Percentiles rank a stretch among this genome's conserved stretches.
These are phyloP conservation scores for Taphrina deformans DNA, from an alignment of 1,139 yeast species.

Conservation along the genomic window DNA sequence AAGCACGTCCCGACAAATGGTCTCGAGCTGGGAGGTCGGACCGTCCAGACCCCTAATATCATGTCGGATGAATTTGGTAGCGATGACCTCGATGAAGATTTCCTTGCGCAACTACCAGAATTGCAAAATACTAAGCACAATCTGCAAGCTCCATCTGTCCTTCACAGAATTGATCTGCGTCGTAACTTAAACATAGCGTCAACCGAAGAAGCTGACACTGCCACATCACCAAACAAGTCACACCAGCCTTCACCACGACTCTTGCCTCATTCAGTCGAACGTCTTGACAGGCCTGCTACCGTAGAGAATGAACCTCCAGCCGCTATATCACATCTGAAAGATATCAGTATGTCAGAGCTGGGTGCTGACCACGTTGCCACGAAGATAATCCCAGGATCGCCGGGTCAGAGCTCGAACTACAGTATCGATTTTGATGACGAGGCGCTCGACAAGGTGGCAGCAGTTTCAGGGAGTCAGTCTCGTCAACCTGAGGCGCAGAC, in stretches of 20 bases:
- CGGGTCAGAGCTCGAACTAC: slow-evolving; percentile 11
- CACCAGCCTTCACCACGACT: background rate
- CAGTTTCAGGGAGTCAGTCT: too few relatives aligned
- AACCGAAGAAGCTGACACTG: background rate
- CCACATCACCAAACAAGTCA: background rate
- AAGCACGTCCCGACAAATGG: background rate
- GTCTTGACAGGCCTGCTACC: background rate
- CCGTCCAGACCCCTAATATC: background rate
- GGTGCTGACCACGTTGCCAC: background rate
- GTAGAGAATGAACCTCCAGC: background rate
- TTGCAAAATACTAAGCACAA: background rate
- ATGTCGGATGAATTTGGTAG: slow-evolving; percentile 16
- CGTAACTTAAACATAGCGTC: background rate
- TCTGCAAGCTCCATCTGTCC: background rate
- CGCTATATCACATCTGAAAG: background rate
- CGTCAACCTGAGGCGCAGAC: background rate
- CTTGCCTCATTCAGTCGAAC: background rate
- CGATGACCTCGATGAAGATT: slow-evolving; percentile 14
- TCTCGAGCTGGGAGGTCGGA: background rate
- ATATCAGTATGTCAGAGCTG: too few relatives aligned
- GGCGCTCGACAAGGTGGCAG: background rate
- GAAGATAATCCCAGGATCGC: background rate
- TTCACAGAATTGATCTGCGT: too few relatives aligned
- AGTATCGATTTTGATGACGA: slow-evolving; percentile 11
- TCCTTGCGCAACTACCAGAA: background rate